Base-by-base conservation (phyloP, 257 asterid species). In the Solanum etuberosum region DNA sequence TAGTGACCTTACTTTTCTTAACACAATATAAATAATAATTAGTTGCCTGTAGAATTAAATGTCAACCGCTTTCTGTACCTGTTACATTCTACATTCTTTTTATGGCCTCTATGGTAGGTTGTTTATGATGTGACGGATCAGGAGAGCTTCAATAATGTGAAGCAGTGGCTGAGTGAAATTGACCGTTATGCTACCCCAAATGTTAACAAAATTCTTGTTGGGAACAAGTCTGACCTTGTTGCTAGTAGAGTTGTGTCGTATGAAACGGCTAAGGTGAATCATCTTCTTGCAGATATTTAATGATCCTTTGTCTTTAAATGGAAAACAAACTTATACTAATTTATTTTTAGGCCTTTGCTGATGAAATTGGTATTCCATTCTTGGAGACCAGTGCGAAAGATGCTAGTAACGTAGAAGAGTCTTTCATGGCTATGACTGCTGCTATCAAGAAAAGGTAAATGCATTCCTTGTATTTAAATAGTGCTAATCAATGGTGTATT, bases 381-480 rank as follows among this genome's bases (percentile, higher is more conserved):
- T 84, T 96, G 99, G 99, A 95, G 92, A 94, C 99, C 46, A 96
- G 99, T 94, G 98, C 99, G 38, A 96, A 95, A 86, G 90, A 91
- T 92, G 98, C 99, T 73, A 93, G 94, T 42, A 96, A 95, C 8
- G 98, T 96, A 7, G 99, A 96, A 87, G 93, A 95, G 87, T 98
- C 98, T 91, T 96, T 96, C 92, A 96, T 95, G 99, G 98, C 98
- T 23, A 96, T 96, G 99, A 88, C 99, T 86, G 95, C 94, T 89
- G 94, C 93, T 86, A 93, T 95, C 68, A 96, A 96, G 92, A 94
- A 89, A 51, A 95, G 95, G 99, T 96, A 85, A 86, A 85, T 70
- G 29, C 42, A 51, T 51, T n/a, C 77, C 14, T 57, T 16, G 20
- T 63, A 15, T 70, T 85, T 18, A 54, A 20, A 70, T 40, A 23